Base-by-base conservation (phyloP, 768 basidiomycete species). In the Gautieria morchelliformis region DNA sequence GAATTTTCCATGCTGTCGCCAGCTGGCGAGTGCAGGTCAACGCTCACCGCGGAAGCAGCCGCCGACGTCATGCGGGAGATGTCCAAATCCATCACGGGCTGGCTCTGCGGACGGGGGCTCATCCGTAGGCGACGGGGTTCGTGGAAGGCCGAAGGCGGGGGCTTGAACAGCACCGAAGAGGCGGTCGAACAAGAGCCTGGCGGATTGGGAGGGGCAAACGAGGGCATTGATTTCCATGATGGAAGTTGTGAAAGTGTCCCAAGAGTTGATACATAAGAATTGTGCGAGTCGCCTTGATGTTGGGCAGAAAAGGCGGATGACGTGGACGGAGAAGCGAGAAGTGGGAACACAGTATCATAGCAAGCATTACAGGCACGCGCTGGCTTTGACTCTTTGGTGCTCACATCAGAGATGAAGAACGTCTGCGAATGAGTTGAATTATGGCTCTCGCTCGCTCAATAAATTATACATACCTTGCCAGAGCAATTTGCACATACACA, bases 401-500 rank as follows among this genome's bases (percentile, higher is more conserved):
- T 68, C 17, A 67, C 58, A 59, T 89, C 87, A 1, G 85, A 67
- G 53, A 94, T 85, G 68, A 85, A 88, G 70, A 94, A 94, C 1
- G 87, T 89, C 92, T 95, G 58, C 17, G 39, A 24, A 52, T 62
- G 33, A 64, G 53, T 48, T 52, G 45, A 32, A 15, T 3, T 24
- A 61, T 19, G 41, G 47, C 44, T 15, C 24, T 47, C 35, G 27
- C 9, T 40, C 22, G 45, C 27, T 27, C 5, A 53, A 12, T 20
- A 52, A 17, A n/a, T 33, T 12, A 5, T 66, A 63, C 78, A 59
- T 63, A 92, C 93, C 74, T 82, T 79, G 11, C 78, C 80, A 10
- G 91, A 93, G 70, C 93, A 96, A 5, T 70, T 69, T n/a, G 83
- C 83, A 69, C 93, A 95, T 8, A 95, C 85, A 64, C 93, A 89